Evolutionary conservation across 73 alveolate species (phyloP), one percentile per base, ranked within the genome.

Genomic region (Paramecium pentaurelia): DNA sequence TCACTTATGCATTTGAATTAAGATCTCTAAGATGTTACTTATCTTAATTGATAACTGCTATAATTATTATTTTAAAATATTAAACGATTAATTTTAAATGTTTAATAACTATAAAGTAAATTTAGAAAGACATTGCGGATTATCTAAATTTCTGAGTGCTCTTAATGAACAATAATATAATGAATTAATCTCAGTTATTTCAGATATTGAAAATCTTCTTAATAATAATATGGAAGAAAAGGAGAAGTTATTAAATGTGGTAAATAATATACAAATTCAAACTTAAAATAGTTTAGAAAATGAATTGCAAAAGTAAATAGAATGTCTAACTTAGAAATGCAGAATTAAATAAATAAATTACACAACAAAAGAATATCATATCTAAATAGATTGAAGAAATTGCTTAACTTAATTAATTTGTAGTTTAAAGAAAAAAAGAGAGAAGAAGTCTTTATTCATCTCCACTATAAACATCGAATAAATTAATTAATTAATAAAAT

Each of bases 371-470:
- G 18, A 10, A 30, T 7, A 75, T 75, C 16, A 75, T 75, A 12
- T 7, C 38, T 75, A 38, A 75, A 38, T 11, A 75, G 60, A 36
- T 42, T 4, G 60, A 75, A 25, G 88, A 75, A 75, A 75, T 75
- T 12, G 88, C 88, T 37, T 20, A 75, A 75, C 40, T 75, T 20
- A 75, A 75, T 75, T 38, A 75, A 75, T 75, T 38, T 36, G 60
- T 38, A 36, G 11, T 75, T 2, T 75, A 75, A 14, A 75, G 36
- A 20, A 6, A 75, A 75, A 75, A 42, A 34, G 64, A 75, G 47
- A 75, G 68, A 75, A 75, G 60, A 75, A 36, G 88, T 75, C 58
- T 75, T 8, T 75, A 75, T 42, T 42, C 68, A 12, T 25, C 84
- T n/a, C 84, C 84, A 32, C 54, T 64, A 28, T 12, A 64, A 64